Evolutionary conservation across 2,329 filamentous ascomycete genomes (phyloP), one percentile per base, ranked within the genome.

Genomic region (Claviceps fusiformis): DNA sequence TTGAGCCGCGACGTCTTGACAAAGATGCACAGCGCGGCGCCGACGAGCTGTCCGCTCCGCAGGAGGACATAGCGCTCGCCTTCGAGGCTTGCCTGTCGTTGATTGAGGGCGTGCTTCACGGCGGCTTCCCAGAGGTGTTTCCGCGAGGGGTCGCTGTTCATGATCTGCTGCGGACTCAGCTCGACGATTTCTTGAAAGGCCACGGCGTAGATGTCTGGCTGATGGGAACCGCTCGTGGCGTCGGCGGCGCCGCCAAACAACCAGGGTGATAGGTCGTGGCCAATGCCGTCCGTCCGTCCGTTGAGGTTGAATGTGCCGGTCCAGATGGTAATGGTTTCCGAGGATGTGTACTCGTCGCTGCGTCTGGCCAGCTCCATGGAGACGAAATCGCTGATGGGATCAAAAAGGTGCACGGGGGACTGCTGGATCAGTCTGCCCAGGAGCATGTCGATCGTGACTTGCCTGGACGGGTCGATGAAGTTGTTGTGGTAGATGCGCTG

Each of bases 121-220:
- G 87, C 85, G 54, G 78, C 73, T 67, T 98, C 93, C 93, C 93
- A 98, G 24, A 85, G 73, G 59, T 89, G 84, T 60, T 92, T 88
- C 54, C 88, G 81, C 3, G 84, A 82, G 1, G 93, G 93, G 66
- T 98, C 92, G 57, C 91, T 97, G 60, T 95, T 95, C 90, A 98
- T 96, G 65, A 98, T 97, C 65, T 98, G 93, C 67, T 97, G 92
- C 17, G 95, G 93, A 62, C 89, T 96, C 50, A 98, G 75, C 65
- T 95, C 89, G n/a, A 98, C 93, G 59, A 98, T 97, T 69, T 98
- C 93, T 66, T 98, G 93, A 63, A 98, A 97, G 0, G 89, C 93
- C 17, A 96, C 85, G 8, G 87, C 90, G 53, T 95, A 83, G 43
- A 98, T 87, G 56, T 92, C 87, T 6, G 93, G 91, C 58, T 87